Evolutionary conservation across 2,329 filamentous ascomycete genomes (phyloP), one percentile per base, ranked within the genome.

Genomic region (Penicillium sp.): DNA sequence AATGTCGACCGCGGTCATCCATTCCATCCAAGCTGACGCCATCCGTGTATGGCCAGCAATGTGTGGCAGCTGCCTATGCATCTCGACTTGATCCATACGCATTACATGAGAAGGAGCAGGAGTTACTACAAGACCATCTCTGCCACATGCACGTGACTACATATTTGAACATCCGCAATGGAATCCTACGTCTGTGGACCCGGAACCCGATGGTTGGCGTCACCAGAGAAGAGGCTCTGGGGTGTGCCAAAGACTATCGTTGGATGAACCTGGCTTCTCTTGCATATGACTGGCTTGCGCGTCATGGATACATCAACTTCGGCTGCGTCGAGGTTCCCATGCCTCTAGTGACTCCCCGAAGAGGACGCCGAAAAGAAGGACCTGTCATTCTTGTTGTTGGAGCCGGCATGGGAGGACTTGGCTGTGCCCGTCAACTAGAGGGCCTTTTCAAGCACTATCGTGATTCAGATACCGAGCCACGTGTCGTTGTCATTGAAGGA

Each of bases 81-180:
- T 97, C 92, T 44, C 86, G 95, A 60, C 83, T 99, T 1, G 94
- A 94, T 67, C 94, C 95, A 0, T 98, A 95, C 77, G 89, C 91
- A 12, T 81, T 99, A 42, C 93, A 98, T 76, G 85, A 86, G 28
- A 89, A 91, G 65, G 95, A 99, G 77, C 93, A 97, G 74, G 82
- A 85, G 62, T 83, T 97, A 62, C 81, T 99, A 44, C 87, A 91
- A 64, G 85, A 91, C 64, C 89, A 96, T 70, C 88, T 99, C 69
- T 96, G 90, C 73, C 89, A 92, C 71, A 85, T 89, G 35, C 95
- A 99, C 78, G 92, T 97, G 68, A 97, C 94, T 2, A 91, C 92
- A 13, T 99, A 99, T 78, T 83, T 99, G 58, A 98, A 98, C 75
- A 95, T 99, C 65, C 87, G 95, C 69, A 99, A 99, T 76, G 91